Percentiles rank a stretch among this genome's conserved stretches.
phyloP scores from a whole-genome alignment of 192 early-diverging fungal species.

The Podila horticola region DNA sequence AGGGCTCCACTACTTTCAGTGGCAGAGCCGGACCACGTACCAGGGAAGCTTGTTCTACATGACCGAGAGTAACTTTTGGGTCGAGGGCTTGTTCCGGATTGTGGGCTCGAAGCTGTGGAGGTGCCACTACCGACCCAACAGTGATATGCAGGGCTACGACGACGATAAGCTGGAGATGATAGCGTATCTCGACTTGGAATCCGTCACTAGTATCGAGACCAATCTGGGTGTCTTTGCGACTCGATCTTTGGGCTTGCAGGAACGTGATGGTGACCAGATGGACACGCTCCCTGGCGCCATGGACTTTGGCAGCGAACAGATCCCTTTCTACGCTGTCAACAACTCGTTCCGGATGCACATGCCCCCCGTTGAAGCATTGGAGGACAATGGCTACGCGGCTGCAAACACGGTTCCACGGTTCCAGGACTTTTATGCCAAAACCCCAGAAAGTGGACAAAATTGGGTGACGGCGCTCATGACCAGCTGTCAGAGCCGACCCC shows the following conservation, averaged over 20 bases:
- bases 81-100: conserved; percentile 17
- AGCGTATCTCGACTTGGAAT: conserved; percentile 15
- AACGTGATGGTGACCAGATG: background rate
- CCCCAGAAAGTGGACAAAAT: conserved; percentile 8
- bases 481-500: conserved; percentile 14
- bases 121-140: background rate
- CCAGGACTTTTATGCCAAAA: conserved; percentile 25
- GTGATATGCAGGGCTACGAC: background rate
- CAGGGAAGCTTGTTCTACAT: conserved; percentile 9
- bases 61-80: conserved; percentile 13
- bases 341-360: conserved; percentile 18
- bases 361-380: background rate
- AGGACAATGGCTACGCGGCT: background rate
- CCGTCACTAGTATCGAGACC: conserved; percentile 10
- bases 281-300: background rate
- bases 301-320: background rate
- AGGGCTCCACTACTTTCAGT: conserved; percentile 25
- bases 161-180: background rate
- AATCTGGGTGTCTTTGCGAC: conserved; percentile 3
- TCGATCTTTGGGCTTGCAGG: background rate
- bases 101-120: conserved; percentile 22
- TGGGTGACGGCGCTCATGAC: conserved; percentile 21
- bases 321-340: conserved; percentile 12
- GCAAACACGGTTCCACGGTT: background rate
- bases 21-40: conserved; percentile 7